Evolutionary conservation across 371 early-diverging fungal species (phyloP), one percentile per base, ranked within the genome.

Genomic region (Mortierella sp.): DNA sequence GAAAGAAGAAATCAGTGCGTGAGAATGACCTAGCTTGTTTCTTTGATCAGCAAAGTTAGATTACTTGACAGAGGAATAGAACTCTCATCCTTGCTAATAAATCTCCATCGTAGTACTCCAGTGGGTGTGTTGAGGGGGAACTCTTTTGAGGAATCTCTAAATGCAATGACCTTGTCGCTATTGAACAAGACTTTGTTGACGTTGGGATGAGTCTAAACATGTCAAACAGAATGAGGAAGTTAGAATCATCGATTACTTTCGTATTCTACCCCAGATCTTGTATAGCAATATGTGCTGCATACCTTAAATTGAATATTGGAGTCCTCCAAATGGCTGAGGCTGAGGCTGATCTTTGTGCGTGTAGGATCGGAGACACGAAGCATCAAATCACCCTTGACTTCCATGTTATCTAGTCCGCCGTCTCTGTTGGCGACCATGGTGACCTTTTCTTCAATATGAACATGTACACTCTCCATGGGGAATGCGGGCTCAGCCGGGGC

Each of bases 71-170:
- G 88, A 39, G 99, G 99, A 47, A 96, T 87, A 26, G 85, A 85
- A 26, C 89, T 91, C 61, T 97, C 97, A 77, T 96, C 95, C 75
- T 90, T 91, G 28, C 94, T 90, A 24, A 90, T 84, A 43, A 88
- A 89, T 68, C 97, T 93, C 97, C 97, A 98, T 79, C 94, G 94
- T 43, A 98, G 88, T 51, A 98, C 90, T n/a, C 94, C 94, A 32
- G 96, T 86, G 12, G 95, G 88, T 81, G 94, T 95, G 68, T 92
- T 90, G 24, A 93, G 70, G 16, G 99, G 99, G 91, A 97, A 97
- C 26, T 96, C 88, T 65, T 92, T 87, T 49, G 92, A 80, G 3
- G 92, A 84, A 72, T 97, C 97, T 83, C 91, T 92, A 78, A 96
- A 91, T n/a, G 93, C 91, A 63, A 98, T 88, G 22, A 90, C 80